phyloP scores from a whole-genome alignment of 306 rosid species.

The Oemleria cerasiformis region DNA sequence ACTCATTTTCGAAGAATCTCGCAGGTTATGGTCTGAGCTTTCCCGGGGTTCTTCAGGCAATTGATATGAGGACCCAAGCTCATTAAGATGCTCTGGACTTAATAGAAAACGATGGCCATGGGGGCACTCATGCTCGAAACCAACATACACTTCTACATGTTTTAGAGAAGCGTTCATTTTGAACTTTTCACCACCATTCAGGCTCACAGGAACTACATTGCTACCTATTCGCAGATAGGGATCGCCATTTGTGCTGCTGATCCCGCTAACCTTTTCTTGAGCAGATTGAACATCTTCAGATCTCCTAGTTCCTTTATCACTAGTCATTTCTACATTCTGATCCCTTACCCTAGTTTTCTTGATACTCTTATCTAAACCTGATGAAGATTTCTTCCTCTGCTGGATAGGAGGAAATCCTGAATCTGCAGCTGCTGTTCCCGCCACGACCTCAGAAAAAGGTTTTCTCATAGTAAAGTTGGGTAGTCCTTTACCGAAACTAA shows the following conservation, averaged over 20 bases:
- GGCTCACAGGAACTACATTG: slow-evolving; percentile 63
- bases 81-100: slow-evolving; percentile 65
- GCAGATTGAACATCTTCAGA: slow-evolving; percentile 39
- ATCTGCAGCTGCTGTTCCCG: slow-evolving; percentile 65
- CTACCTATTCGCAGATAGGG: slow-evolving; percentile 70
- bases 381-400: slow-evolving; percentile 50
- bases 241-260: slow-evolving; percentile 32
- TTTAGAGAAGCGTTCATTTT: slow-evolving; percentile 40
- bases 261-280: slow-evolving; percentile 36
- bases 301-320: slow-evolving; percentile 41
- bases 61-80: slow-evolving; percentile 59
- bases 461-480: slow-evolving; percentile 75
- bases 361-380: slow-evolving; percentile 51
- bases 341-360: slow-evolving; percentile 52
- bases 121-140: slow-evolving; percentile 95
- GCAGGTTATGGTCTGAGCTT: slow-evolving; percentile 32
- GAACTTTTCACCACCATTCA: slow-evolving; percentile 49
- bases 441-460: slow-evolving; percentile 96
- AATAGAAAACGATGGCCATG: slow-evolving; percentile 89
- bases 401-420: slow-evolving; percentile 86
- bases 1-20: slow-evolving; percentile 43
- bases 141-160: slow-evolving; percentile 59
- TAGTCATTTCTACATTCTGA: slow-evolving; percentile 35
- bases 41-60: slow-evolving; percentile 59
- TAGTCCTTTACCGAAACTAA: slow-evolving; percentile 64